These are phyloP conservation scores for Dictyostelium purpureum DNA, from an alignment of 78 protist species.

Conservation along the genomic window DNA sequence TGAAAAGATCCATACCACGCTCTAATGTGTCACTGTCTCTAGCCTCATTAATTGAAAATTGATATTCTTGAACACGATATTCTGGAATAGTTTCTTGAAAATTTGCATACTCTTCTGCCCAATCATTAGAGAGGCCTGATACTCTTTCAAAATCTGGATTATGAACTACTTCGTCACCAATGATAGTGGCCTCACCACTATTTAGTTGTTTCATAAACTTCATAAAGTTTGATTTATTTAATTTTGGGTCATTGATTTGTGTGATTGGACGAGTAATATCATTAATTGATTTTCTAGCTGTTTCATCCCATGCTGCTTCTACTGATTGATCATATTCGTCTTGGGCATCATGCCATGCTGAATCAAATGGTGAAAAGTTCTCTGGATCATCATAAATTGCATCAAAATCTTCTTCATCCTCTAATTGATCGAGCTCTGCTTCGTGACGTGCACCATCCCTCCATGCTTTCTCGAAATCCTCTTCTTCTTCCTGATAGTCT, in stretches of 20 bases:
- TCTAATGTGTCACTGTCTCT: conserved; percentile 37
- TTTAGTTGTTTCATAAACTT: conserved; percentile 65
- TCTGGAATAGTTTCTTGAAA: conserved; percentile 17
- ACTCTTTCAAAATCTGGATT: neutral
- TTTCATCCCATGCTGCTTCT: conserved; percentile 62
- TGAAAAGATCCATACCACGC: conserved; percentile 81
- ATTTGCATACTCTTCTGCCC: conserved; percentile 3
- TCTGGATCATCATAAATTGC: neutral
- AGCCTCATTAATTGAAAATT: conserved; percentile 32
- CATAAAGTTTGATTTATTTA: conserved; percentile 68
- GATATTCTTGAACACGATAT: conserved; percentile 35
- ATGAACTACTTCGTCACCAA: conserved; percentile 19
- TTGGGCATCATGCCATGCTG: conserved; percentile 25
- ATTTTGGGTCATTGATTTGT: conserved; percentile 72
- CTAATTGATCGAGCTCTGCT: neutral
- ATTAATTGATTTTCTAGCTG: conserved; percentile 25
- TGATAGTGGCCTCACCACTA: conserved; percentile 65
- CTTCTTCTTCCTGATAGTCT: neutral
- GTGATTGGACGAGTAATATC: conserved; percentile 70
- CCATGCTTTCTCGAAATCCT: neutral
- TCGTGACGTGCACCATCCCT: neutral
- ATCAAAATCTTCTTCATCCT: conserved; percentile 19
- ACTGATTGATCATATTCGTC: conserved; percentile 17
- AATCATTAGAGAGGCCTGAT: neutral
- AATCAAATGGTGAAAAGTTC: conserved; percentile 33